Percentiles rank a stretch among this genome's conserved stretches.
These are phyloP conservation scores for Skeletonema grethae DNA, from an alignment of 108 stramenopile species.

Conservation along the genomic window DNA sequence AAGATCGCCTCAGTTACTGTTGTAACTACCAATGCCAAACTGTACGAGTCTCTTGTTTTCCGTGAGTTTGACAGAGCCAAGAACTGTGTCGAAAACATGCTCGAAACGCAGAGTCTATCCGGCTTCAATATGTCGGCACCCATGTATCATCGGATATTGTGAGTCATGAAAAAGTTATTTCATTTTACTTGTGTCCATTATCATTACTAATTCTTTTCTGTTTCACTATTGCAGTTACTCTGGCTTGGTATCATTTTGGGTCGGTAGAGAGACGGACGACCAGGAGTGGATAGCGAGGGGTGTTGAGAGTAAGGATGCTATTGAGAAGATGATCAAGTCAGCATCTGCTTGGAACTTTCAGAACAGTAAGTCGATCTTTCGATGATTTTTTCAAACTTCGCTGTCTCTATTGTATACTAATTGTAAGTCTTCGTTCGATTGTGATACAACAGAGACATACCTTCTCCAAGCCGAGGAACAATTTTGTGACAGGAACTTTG, in stretches of 20 bases:
- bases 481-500: not conserved
- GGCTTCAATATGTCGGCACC: not conserved
- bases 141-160: constrained; percentile 1
- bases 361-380: not conserved
- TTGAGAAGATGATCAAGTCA: not conserved
- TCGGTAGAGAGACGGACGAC: not conserved
- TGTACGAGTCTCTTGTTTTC: not conserved
- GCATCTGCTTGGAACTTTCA: not conserved
- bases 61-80: not conserved
- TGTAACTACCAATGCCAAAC: too few relatives aligned
- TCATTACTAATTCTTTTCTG: not conserved
- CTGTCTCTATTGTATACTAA: not conserved
- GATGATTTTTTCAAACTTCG: not conserved
- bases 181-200: not conserved
- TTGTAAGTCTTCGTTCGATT: not conserved
- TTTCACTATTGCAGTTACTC: not conserved
- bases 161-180: not conserved
- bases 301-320: not conserved
- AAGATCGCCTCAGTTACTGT: too few relatives aligned
- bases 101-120: not conserved
- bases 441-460: not conserved
- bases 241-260: not conserved
- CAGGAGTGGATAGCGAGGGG: not conserved
- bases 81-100: not conserved
- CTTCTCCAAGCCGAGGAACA: constrained; percentile 1